Evolutionary conservation across 2,329 filamentous ascomycete species (phyloP).

Genomic region (Fonsecaea nubica): DNA sequence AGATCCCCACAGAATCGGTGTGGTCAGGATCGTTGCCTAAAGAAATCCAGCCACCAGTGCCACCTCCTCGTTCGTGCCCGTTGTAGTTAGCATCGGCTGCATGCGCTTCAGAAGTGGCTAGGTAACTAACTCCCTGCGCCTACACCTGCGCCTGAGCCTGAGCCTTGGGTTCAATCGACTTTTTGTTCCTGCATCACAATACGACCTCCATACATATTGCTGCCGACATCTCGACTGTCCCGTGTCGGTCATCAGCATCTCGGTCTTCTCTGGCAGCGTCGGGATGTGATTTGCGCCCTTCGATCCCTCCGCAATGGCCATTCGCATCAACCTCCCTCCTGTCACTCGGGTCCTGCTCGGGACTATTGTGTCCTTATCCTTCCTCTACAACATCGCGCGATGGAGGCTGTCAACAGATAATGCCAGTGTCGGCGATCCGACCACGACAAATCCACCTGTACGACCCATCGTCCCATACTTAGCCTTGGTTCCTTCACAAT

Average conservation of each 20-base stretch:
- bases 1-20: too few species aligned
- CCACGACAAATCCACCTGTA: conserved; percentile 51
- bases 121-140: neutral
- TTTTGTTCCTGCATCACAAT: conserved; percentile 1
- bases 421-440: conserved; percentile 40
- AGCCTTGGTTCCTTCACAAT: conserved; percentile 81
- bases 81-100: neutral
- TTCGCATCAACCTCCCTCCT: conserved; percentile 89
- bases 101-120: conserved; percentile 3
- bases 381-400: conserved; percentile 72
- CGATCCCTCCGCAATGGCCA: conserved; percentile 62
- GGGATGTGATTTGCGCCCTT: conserved; percentile 18
- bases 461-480: conserved; percentile 82
- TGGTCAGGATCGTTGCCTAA: neutral
- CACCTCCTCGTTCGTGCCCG: neutral
- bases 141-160: neutral
- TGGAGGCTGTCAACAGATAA: conserved; percentile 66
- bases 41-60: neutral
- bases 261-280: conserved; percentile 8
- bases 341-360: conserved; percentile 83
- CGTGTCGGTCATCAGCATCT: neutral
- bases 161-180: neutral
- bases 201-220: neutral
- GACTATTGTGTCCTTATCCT: conserved; percentile 74
- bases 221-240: neutral